These are phyloP conservation scores for Trichophyton mentagrophytes DNA, from an alignment of 2,329 filamentous ascomycete species.

Conservation along the genomic window DNA sequence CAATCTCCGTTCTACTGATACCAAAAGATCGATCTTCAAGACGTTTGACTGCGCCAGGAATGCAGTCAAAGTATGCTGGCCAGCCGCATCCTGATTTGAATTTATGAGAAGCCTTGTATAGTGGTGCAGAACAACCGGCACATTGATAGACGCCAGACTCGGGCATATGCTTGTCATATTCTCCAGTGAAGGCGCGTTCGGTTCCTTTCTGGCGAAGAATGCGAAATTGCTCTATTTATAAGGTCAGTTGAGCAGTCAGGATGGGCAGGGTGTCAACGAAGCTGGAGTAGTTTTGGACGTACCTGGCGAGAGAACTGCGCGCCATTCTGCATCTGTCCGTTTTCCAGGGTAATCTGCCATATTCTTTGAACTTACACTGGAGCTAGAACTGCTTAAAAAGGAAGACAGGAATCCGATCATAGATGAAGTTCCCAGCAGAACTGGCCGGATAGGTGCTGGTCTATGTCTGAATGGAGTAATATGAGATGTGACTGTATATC, in stretches of 20 bases:
- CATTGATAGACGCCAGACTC: conserved; percentile 69
- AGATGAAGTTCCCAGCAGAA: conserved; percentile 37
- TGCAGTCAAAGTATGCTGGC: conserved; percentile 94
- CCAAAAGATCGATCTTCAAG: conserved; percentile 66
- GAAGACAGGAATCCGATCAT: conserved; percentile 65
- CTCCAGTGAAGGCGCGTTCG: conserved; percentile 64
- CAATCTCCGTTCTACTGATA: conserved; percentile 82
- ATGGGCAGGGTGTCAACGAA: too few relatives aligned
- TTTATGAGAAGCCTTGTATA: conserved; percentile 89
- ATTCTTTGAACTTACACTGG: conserved; percentile 21
- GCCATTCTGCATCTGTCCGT: conserved; percentile 76
- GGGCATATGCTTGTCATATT: conserved; percentile 78
- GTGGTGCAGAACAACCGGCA: conserved; percentile 69
- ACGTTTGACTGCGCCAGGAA: conserved; percentile 77
- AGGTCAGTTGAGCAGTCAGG: not conserved
- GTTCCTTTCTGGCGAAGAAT: conserved; percentile 87
- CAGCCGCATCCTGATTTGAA: conserved; percentile 95
- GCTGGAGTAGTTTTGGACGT: conserved; percentile 10
- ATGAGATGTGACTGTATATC: not conserved
- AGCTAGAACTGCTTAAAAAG: conserved; percentile 54
- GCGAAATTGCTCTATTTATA: conserved; percentile 74
- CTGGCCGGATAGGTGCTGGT: conserved; percentile 5
- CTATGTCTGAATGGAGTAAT: conserved; percentile 19
- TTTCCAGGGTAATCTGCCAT: conserved; percentile 45
- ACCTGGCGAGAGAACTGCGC: conserved; percentile 65